Percentiles rank a stretch among this genome's conserved stretches.
Conservation (phyloP, 805 yeast genomes). For the Lachancea meyersii region DNA sequence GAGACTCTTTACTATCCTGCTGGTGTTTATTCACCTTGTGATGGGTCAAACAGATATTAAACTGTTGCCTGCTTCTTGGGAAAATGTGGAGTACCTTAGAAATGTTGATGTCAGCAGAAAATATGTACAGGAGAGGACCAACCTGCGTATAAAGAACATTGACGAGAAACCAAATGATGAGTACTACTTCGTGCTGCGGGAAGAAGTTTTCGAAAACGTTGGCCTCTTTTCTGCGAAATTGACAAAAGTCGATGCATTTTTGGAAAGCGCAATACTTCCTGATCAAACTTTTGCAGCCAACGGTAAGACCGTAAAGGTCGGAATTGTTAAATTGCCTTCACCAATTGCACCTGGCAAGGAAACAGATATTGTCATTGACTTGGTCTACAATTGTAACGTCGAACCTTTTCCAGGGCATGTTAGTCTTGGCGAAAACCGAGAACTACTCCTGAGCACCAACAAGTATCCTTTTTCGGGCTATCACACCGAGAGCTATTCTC, state of each 20-base stretch:
- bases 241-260: conserved; percentile 20
- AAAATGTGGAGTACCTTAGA: conserved; percentile 51
- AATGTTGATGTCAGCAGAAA: conserved; percentile 59
- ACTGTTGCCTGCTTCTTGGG: conserved; percentile 33
- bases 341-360: conserved; percentile 62
- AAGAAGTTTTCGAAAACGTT: conserved; percentile 36
- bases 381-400: conserved; percentile 43
- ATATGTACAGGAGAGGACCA: conserved; percentile 55
- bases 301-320: conserved; percentile 35
- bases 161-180: conserved; percentile 46
- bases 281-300: conserved; percentile 21
- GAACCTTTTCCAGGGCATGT: conserved; percentile 61
- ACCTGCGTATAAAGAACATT: conserved; percentile 53
- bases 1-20: neutral
- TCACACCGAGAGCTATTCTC: conserved; percentile 47
- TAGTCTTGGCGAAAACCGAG: conserved; percentile 55
- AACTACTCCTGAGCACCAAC: conserved; percentile 46
- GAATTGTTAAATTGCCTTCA: conserved; percentile 48
- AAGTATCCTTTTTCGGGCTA: conserved; percentile 60
- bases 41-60: neutral
- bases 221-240: conserved; percentile 42
- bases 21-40: neutral
- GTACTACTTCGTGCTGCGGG: conserved; percentile 58
- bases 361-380: conserved; percentile 43
- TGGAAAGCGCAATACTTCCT: conserved; percentile 26